Base-by-base conservation (phyloP, 805 yeast species). In the Candida ortonii region DNA sequence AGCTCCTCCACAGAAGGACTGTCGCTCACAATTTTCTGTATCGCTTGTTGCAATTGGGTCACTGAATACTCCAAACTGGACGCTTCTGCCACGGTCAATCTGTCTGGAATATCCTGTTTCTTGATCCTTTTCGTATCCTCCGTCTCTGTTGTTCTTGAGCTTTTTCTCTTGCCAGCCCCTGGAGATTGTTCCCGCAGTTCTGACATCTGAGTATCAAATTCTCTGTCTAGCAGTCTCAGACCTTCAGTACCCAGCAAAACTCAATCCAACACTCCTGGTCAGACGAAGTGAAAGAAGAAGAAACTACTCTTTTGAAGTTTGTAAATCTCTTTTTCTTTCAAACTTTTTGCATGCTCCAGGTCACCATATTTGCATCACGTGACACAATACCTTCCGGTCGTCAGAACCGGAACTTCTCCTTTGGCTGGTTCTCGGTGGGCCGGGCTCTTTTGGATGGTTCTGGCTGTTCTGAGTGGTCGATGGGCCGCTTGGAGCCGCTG, bases 1-100 rank as follows among this genome's bases (percentile, higher is more conserved):
- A 67, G 70, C 58, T 69, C 61, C 10, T 65, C 58, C 9, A 64
- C 46, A 33, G 71, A 70, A 3, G 87, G 87, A 1, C 86, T 70
- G n/a, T 71, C 70, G 4, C 68, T 62, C 2, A 80, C 38, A 13
- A 84, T 67, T 9, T 67, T 61, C 32, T 64, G 63, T 6, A 80
- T 61, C 16, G 76, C 64, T 27, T 71, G 74, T 36, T 80, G 77
- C 3, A 80, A 50, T 28, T 67, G 68, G 1, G 68, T 55, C 3
- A 76, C 68, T 0, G 81, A 71, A 50, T 76, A 77, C 41, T 79
- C 84, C 10, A 74, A 34, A 11, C 46, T 41, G 8, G 59, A 41
- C 3, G 59, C 51, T 18, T 55, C 60, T 0, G 58, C 45, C 12
- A 48, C 28, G 7, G 37, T 33, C 11, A 48, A 25, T 13, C 26